phyloP scores from a whole-genome alignment of 805 yeast species.

The Geotrichum ghanense region DNA sequence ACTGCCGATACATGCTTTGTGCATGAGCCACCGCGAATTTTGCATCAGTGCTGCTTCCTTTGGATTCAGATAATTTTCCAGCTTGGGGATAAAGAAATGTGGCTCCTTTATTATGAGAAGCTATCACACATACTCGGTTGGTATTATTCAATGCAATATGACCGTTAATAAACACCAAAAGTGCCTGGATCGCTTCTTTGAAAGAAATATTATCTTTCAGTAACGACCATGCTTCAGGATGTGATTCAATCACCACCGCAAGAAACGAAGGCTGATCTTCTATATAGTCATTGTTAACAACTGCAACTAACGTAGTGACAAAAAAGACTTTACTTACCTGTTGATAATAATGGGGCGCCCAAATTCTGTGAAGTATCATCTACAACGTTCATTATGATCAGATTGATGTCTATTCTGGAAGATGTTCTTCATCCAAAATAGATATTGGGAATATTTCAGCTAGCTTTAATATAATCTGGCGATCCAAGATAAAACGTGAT shows the following conservation, averaged over 20 bases:
- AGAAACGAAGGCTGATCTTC: constrained; percentile 73
- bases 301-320: background rate
- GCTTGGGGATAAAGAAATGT: constrained; percentile 52
- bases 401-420: too few relatives aligned
- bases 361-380: constrained; percentile 24
- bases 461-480: too few relatives aligned
- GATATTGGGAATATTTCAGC: too few relatives aligned
- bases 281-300: constrained; percentile 9
- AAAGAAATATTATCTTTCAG: constrained; percentile 31
- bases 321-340: background rate
- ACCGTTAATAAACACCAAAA: constrained; percentile 72
- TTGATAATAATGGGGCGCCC: constrained; percentile 7
- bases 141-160: constrained; percentile 78
- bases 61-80: background rate
- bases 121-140: constrained; percentile 72
- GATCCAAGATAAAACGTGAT: too few relatives aligned
- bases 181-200: constrained; percentile 47
- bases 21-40: constrained; percentile 21
- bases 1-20: constrained; percentile 71
- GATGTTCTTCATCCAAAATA: too few relatives aligned
- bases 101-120: constrained; percentile 63
- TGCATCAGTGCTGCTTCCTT: constrained; percentile 4
- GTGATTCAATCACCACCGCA: constrained; percentile 65
- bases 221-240: constrained; percentile 57
- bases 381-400: constrained; percentile 23